Evolutionary conservation across 2,329 filamentous ascomycete species (phyloP).

Genomic region (Canariomyces notabilis): DNA sequence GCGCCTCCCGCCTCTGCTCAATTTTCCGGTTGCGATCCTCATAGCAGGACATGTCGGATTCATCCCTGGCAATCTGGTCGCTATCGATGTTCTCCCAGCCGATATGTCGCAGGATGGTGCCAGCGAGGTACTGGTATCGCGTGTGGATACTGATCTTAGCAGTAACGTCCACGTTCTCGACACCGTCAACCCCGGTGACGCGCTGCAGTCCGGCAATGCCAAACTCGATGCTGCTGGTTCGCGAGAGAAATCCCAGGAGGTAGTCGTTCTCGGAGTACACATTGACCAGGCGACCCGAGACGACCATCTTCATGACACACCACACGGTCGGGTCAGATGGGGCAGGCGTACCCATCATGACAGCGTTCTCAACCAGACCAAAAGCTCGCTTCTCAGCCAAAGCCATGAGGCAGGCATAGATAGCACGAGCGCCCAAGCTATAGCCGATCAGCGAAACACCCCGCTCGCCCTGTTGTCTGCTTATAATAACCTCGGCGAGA

Average conservation of each 20-base stretch:
- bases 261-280: constrained; percentile 85
- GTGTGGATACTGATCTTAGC: constrained; percentile 64
- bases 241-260: constrained; percentile 81
- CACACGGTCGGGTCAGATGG: constrained; percentile 69
- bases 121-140: constrained; percentile 63
- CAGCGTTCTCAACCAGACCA: constrained; percentile 78
- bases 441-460: constrained; percentile 78
- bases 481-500: constrained; percentile 77
- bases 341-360: constrained; percentile 77
- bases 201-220: constrained; percentile 80
- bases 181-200: constrained; percentile 58
- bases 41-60: constrained; percentile 28
- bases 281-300: constrained; percentile 80
- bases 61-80: constrained; percentile 31
- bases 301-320: constrained; percentile 71
- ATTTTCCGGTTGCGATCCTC: constrained; percentile 26
- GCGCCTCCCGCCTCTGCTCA: constrained; percentile 23
- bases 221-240: constrained; percentile 73
- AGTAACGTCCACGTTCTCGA: constrained; percentile 65
- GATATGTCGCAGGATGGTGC: constrained; percentile 60
- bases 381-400: constrained; percentile 79
- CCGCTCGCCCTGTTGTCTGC: constrained; percentile 76
- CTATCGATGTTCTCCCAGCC: constrained; percentile 62
- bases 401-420: constrained; percentile 76
- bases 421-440: constrained; percentile 74